Percentiles rank a stretch among this genome's conserved stretches.
Conservation (phyloP, 169 alveolate genomes). For the Plasmodium malariae region DNA sequence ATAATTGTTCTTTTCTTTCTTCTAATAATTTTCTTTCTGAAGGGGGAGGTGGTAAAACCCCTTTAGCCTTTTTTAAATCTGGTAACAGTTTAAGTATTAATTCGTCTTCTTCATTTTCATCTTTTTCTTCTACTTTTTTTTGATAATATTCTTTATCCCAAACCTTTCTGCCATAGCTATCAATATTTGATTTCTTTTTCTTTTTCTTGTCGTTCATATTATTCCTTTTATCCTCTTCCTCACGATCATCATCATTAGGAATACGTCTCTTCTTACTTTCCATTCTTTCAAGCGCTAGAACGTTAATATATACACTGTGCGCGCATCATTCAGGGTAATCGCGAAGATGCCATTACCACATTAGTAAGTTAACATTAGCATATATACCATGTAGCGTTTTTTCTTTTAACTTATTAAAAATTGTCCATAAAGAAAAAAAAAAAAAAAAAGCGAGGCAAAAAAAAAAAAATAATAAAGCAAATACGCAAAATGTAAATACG, state of each 20-base stretch:
- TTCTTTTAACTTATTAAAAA: too few relatives aligned
- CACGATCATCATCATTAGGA: background rate
- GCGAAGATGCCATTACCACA: too few relatives aligned
- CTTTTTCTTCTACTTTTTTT: constrained; percentile 78
- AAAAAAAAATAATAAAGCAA: too few relatives aligned
- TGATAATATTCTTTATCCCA: constrained; percentile 86
- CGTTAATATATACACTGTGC: too few relatives aligned
- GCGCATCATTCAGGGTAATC: too few relatives aligned
- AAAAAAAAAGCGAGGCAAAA: too few relatives aligned
- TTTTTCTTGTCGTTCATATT: too few relatives aligned
- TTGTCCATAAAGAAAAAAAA: too few relatives aligned
- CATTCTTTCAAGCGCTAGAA: too few relatives aligned
- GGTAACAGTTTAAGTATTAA: constrained; percentile 80
- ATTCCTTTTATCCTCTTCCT: constrained; percentile 3
- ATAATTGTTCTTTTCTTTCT: constrained; percentile 82
- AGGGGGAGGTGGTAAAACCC: constrained; percentile 78
- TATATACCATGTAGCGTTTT: too few relatives aligned
- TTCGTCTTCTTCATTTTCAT: constrained; percentile 80
- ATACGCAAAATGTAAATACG: too few relatives aligned
- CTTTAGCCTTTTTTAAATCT: constrained; percentile 74
- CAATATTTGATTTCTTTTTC: constrained; percentile 55
- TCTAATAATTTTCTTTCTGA: constrained; percentile 86
- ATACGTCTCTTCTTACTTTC: constrained; percentile 5
- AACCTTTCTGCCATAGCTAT: constrained; percentile 85
- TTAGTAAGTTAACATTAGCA: too few relatives aligned